phyloP scores from a whole-genome alignment of 805 yeast species.

The Cyberlindnera samutprakarnensis region DNA sequence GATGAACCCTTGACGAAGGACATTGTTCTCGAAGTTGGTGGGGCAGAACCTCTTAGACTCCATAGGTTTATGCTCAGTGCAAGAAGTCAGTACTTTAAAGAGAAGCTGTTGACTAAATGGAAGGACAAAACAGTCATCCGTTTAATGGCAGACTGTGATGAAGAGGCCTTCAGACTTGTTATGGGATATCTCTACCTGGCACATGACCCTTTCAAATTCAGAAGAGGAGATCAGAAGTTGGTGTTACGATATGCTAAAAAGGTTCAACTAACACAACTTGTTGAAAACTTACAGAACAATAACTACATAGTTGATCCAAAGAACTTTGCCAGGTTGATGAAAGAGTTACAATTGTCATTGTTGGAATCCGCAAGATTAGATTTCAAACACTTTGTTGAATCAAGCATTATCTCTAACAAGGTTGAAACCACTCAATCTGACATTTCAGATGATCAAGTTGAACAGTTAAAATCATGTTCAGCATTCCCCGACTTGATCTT shows the following conservation, averaged over 20 bases:
- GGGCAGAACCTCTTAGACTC: slow-evolving; percentile 10
- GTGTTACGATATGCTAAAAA: slow-evolving; percentile 27
- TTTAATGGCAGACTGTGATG: slow-evolving; percentile 15
- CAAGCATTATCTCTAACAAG: slow-evolving; percentile 14
- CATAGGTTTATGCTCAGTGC: slow-evolving; percentile 38
- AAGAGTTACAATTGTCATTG: slow-evolving; percentile 19
- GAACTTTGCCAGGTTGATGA: slow-evolving; percentile 25
- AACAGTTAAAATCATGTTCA: slow-evolving; percentile 8
- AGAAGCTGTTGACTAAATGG: slow-evolving; percentile 22
- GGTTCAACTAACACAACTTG: slow-evolving; percentile 30
- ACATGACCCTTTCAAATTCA: slow-evolving; percentile 33
- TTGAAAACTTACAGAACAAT: slow-evolving; percentile 26
- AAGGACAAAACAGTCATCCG: slow-evolving; percentile 14
- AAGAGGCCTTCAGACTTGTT: slow-evolving; percentile 16
- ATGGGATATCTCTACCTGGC: slow-evolving; percentile 29
- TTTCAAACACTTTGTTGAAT: slow-evolving; percentile 12
- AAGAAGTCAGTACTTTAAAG: slow-evolving; percentile 26
- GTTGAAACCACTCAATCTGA: slow-evolving; percentile 1
- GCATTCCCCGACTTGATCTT: slow-evolving; percentile 43
- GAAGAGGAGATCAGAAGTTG: slow-evolving; percentile 20
- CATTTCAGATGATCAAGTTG: slow-evolving; percentile 6
- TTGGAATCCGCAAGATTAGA: slow-evolving; percentile 17
- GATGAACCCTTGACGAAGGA: slow-evolving; percentile 14
- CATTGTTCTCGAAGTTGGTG: slow-evolving; percentile 14
- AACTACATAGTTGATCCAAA: slow-evolving; percentile 22